Conservation (phyloP, 148 eudicot genomes). For the Rhododendron molle region DNA sequence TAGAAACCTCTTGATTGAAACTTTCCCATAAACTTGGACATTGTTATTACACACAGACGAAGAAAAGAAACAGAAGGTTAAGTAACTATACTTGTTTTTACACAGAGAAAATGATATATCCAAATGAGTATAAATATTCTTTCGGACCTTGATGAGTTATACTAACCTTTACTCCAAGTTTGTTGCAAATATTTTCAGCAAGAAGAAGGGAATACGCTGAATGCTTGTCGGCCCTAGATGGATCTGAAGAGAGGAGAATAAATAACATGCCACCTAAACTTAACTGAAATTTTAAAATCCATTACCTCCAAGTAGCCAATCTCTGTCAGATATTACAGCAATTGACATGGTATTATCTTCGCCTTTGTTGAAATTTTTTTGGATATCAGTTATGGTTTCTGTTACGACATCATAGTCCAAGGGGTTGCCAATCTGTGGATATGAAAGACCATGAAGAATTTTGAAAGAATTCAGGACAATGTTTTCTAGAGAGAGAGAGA, state of each 20-base stretch:
- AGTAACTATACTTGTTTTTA: background rate
- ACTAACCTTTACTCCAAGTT: constrained; percentile 74
- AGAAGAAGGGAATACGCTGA: constrained; percentile 88
- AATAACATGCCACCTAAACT: constrained; percentile 9
- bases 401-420: constrained; percentile 68
- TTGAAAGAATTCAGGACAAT: background rate
- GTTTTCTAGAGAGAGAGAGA: background rate
- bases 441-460: background rate
- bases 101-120: background rate
- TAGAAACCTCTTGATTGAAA: background rate
- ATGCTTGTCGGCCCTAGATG: constrained; percentile 86
- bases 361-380: constrained; percentile 36
- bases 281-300: constrained; percentile 6
- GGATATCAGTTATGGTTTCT: constrained; percentile 61
- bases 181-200: constrained; percentile 74
- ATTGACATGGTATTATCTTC: constrained; percentile 72
- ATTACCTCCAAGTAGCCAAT: constrained; percentile 72
- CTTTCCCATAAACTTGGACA: background rate
- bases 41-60: background rate
- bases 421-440: constrained; percentile 68
- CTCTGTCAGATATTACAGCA: constrained; percentile 70
- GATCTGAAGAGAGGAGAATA: constrained; percentile 47
- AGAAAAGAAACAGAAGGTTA: background rate
- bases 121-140: background rate
- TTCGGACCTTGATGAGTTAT: background rate